These are phyloP conservation scores for Metarhizium anisopliae DNA, from an alignment of 2,329 filamentous ascomycete genomes.

Conservation along the genomic window DNA sequence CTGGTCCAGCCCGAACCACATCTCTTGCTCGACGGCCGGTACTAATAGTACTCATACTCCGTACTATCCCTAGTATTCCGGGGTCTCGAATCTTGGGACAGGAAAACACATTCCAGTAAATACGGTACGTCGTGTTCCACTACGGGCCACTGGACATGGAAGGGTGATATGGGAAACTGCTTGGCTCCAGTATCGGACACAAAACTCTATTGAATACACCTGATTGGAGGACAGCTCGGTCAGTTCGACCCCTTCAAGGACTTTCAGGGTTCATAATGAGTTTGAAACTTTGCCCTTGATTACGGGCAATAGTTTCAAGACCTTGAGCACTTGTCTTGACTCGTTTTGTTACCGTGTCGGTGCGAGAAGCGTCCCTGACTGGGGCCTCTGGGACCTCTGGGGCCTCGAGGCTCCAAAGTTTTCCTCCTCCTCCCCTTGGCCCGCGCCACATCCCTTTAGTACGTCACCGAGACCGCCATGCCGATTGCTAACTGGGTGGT, in stretches of 20 bases:
- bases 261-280: neutral
- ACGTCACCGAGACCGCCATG: neutral
- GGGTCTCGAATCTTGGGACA: neutral
- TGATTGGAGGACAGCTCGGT: neutral
- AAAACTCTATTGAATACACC: neutral
- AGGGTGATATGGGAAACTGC: neutral
- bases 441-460: conserved; percentile 4
- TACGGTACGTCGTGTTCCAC: neutral
- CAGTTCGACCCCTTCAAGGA: neutral
- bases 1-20: too few species aligned
- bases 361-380: neutral
- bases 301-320: neutral
- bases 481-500: conserved; percentile 5
- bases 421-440: neutral
- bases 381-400: neutral
- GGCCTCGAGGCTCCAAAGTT: neutral
- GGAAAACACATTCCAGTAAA: neutral
- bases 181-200: neutral
- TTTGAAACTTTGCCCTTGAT: neutral
- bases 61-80: neutral
- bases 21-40: too few species aligned
- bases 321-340: neutral
- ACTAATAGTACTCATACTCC: neutral
- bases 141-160: neutral
- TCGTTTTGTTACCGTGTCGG: neutral